Evolutionary conservation across 345 rosid species (phyloP).

Genomic region (Eucalyptus regnans): DNA sequence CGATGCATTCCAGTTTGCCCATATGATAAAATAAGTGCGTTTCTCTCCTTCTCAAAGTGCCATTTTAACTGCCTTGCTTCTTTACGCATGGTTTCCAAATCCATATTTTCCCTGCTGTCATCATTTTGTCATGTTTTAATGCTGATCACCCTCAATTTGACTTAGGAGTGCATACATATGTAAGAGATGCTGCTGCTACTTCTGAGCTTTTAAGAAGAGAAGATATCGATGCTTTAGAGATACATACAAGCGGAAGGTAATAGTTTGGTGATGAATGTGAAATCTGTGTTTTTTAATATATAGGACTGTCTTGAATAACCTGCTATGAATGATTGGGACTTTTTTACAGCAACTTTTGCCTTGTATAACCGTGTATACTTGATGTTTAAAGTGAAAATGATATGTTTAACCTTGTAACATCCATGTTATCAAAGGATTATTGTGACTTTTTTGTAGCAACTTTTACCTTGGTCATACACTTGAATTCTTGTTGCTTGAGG

Average conservation of each 20-base stretch:
- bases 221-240: conserved; percentile 50
- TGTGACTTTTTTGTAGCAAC: not conserved
- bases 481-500: not conserved
- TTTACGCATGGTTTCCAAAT: not conserved
- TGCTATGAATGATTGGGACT: not conserved
- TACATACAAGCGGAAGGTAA: conserved; percentile 54
- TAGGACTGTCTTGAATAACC: not conserved
- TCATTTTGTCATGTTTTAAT: not conserved
- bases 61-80: not conserved
- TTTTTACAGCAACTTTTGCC: not conserved
- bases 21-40: conserved; percentile 44
- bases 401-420: not conserved
- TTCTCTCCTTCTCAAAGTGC: not conserved
- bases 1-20: conserved; percentile 57
- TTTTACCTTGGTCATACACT: not conserved
- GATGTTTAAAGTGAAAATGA: not conserved
- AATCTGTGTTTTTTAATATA: not conserved
- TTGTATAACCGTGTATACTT: not conserved
- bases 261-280: not conserved
- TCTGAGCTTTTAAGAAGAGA: conserved; percentile 28
- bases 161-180: conserved; percentile 26
- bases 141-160: not conserved
- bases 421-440: not conserved
- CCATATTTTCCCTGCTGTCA: not conserved
- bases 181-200: conserved; percentile 37